Conservation (phyloP, 257 asterid genomes). For the Jasminum sambac region DNA sequence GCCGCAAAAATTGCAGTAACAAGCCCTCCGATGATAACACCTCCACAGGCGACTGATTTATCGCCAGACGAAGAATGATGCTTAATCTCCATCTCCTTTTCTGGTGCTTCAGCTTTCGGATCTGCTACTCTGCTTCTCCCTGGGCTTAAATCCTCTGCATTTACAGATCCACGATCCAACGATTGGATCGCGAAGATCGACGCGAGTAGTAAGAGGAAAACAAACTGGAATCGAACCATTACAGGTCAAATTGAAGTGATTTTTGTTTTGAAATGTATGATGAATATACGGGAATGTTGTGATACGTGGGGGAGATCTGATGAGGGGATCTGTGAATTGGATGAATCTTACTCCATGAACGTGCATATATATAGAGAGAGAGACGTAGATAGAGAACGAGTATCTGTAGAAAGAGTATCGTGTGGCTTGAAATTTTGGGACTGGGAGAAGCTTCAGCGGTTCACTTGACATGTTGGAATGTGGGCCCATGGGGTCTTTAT, state of each 20-base stretch:
- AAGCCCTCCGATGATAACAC: constrained; percentile 78
- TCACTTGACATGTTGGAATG: neutral
- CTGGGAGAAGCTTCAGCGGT: constrained; percentile 4
- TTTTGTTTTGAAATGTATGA: neutral
- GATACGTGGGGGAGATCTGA: neutral
- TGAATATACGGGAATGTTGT: neutral
- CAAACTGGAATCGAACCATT: constrained; percentile 16
- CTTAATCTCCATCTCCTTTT: constrained; percentile 31
- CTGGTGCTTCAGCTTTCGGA: constrained; percentile 59
- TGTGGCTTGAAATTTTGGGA: constrained; percentile 11
- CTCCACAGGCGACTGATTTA: constrained; percentile 64
- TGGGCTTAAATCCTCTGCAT: neutral
- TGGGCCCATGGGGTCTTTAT: neutral
- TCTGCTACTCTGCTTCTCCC: constrained; percentile 39
- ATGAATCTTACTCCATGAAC: neutral
- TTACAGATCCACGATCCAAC: constrained; percentile 14
- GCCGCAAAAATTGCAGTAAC: constrained; percentile 66
- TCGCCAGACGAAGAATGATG: constrained; percentile 52
- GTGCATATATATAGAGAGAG: neutral
- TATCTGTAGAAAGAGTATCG: neutral
- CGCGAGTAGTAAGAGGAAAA: constrained; percentile 23
- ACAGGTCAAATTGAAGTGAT: neutral
- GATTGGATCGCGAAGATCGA: constrained; percentile 18
- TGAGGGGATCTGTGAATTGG: neutral
- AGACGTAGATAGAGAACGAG: neutral